Evolutionary conservation across 495 filamentous ascomycete species (phyloP).

Genomic region (Penicillium macrosclerotiorum): DNA sequence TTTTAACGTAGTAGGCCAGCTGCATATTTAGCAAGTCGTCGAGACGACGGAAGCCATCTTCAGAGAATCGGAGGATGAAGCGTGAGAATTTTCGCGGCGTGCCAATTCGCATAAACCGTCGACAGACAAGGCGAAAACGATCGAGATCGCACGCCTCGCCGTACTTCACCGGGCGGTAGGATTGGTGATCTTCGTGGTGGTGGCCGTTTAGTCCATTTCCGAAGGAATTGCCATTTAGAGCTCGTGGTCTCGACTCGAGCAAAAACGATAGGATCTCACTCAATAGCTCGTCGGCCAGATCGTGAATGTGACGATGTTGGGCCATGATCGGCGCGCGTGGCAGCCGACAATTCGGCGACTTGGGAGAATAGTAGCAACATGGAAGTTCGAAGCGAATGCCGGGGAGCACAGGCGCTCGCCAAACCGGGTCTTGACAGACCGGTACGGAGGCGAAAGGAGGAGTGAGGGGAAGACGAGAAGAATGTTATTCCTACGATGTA

Average conservation of each 20-base stretch:
- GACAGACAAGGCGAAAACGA: constrained; percentile 59
- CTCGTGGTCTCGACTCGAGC: constrained; percentile 16
- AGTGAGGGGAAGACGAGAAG: constrained; percentile 7
- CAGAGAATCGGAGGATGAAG: constrained; percentile 60
- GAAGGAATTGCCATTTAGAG: constrained; percentile 3
- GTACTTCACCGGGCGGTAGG: constrained; percentile 4
- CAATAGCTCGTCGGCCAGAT: constrained; percentile 61
- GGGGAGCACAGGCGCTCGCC: neutral
- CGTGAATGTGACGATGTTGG: constrained; percentile 40
- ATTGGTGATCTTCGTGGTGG: neutral
- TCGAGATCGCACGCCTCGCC: constrained; percentile 41
- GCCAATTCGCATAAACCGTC: constrained; percentile 58
- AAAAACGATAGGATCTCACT: constrained; percentile 50
- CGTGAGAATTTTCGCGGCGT: constrained; percentile 59
- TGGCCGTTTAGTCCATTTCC: constrained; percentile 4
- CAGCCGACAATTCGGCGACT: constrained; percentile 41
- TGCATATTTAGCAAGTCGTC: constrained; percentile 50
- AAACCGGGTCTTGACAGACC: constrained; percentile 10
- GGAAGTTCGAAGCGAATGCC: constrained; percentile 24
- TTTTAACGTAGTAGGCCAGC: constrained; percentile 59
- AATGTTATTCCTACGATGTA: no score
- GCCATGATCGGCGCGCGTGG: constrained; percentile 37
- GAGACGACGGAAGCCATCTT: constrained; percentile 54
- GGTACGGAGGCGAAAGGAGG: constrained; percentile 1
- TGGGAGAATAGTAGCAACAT: constrained; percentile 37